A percentile compares a stretch with the other conserved stretches of the same genome.
Conservation (phyloP, 176 grass and related monocot genomes). For the Neostapfia colusana region DNA sequence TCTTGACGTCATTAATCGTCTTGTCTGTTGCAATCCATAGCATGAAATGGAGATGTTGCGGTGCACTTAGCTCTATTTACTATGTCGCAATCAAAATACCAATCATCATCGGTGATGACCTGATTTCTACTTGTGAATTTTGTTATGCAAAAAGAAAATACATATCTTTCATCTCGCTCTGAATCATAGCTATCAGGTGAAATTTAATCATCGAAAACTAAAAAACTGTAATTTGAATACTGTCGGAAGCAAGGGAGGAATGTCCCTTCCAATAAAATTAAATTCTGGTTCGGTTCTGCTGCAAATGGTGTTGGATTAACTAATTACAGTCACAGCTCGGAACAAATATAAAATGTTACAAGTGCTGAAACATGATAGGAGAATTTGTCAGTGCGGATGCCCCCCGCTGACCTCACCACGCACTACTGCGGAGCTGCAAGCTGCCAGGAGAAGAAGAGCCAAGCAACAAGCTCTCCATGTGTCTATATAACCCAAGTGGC, state of each 20-base stretch:
- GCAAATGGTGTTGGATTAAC: no score
- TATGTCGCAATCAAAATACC: background rate
- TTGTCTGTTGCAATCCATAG: background rate
- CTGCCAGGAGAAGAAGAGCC: background rate
- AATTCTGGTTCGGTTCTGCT: no score
- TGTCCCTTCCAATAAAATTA: background rate
- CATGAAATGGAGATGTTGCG: background rate
- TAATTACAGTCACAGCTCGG: background rate
- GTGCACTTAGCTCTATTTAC: background rate
- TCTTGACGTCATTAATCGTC: background rate
- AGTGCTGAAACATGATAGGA: conserved; percentile 24
- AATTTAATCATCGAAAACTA: background rate
- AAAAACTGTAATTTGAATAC: background rate
- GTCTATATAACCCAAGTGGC: conserved; percentile 36
- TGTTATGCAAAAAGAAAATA: background rate
- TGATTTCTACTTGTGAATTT: background rate
- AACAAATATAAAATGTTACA: background rate
- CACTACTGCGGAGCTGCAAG: conserved; percentile 2
- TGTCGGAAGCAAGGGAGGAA: background rate
- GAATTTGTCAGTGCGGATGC: conserved; percentile 29
- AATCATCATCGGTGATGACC: background rate
- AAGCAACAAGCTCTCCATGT: background rate
- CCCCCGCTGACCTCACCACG: conserved; percentile 39
- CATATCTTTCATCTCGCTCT: background rate
- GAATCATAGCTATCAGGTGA: background rate